Evolutionary conservation across 352 stramenopile species (phyloP).

Genomic region (Phytophthora sp.): DNA sequence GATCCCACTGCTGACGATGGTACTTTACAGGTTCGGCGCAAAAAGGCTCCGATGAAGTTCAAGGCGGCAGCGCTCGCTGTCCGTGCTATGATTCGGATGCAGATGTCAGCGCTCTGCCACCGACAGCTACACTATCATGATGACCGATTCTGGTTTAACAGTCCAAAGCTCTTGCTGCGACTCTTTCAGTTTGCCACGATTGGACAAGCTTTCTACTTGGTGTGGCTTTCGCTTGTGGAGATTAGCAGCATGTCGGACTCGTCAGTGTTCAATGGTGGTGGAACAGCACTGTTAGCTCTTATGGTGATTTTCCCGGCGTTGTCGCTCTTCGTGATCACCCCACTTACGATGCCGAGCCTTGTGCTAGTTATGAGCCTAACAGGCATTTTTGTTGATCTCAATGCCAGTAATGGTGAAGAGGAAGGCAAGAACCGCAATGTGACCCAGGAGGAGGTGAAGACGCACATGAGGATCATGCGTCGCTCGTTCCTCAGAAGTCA

Average conservation of each 20-base stretch:
- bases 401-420: slow-evolving; percentile 38
- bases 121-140: slow-evolving; percentile 84
- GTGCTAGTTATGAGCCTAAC: slow-evolving; percentile 89
- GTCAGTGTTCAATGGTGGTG: slow-evolving; percentile 14
- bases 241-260: slow-evolving; percentile 47
- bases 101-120: slow-evolving; percentile 89
- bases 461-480: slow-evolving; percentile 70
- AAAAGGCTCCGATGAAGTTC: slow-evolving; percentile 42
- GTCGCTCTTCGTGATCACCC: slow-evolving; percentile 79
- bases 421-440: slow-evolving; percentile 33
- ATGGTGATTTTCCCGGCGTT: slow-evolving; percentile 76
- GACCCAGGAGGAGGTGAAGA: slow-evolving; percentile 62
- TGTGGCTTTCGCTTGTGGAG: slow-evolving; percentile 85
- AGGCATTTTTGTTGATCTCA: slow-evolving; percentile 87
- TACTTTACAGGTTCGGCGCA: slow-evolving; percentile 17
- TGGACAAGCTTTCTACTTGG: slow-evolving; percentile 86
- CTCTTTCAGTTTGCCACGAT: slow-evolving; percentile 89
- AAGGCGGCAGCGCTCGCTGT: slow-evolving; percentile 68
- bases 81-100: slow-evolving; percentile 80
- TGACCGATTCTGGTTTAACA: slow-evolving; percentile 85
- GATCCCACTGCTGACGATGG: slow-evolving; percentile 16
- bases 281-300: slow-evolving; percentile 44
- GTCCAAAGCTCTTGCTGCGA: slow-evolving; percentile 68
- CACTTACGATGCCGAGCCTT: slow-evolving; percentile 87
- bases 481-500: slow-evolving; percentile 75